Conservation (phyloP, 768 basidiomycete species). For the Agaricus sinodeliciosus region DNA sequence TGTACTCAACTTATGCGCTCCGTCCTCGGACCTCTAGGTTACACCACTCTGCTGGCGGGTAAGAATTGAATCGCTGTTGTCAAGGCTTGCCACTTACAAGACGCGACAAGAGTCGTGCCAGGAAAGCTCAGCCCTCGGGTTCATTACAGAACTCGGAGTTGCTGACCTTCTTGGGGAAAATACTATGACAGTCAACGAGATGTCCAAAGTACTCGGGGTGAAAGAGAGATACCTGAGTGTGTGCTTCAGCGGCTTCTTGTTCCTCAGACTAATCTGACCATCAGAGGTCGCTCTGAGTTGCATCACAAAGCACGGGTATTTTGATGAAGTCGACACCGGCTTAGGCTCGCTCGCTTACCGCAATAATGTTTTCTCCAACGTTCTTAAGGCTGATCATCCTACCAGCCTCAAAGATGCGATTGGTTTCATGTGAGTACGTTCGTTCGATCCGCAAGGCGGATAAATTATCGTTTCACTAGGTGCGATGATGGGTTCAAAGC, state of each 20-base stretch:
- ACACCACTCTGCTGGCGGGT: slow-evolving; percentile 3
- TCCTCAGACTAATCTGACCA: background rate
- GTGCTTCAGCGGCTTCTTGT: background rate
- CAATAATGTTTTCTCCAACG: background rate
- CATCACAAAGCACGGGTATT: slow-evolving; percentile 2
- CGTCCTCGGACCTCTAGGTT: background rate
- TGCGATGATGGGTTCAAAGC: slow-evolving; percentile 7
- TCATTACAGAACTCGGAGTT: background rate
- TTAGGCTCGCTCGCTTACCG: background rate
- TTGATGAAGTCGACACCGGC: background rate
- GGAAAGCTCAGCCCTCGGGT: slow-evolving; percentile 1
- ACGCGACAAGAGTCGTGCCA: slow-evolving; percentile 2
- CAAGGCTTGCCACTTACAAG: background rate
- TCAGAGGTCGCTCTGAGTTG: slow-evolving; percentile 4
- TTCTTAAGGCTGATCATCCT: background rate
- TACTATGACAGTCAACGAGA: background rate
- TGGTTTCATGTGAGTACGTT: slow-evolving; percentile 2
- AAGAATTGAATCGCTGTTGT: too few species aligned
- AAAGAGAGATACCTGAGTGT: background rate
- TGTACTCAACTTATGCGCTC: background rate
- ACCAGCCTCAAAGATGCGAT: slow-evolving; percentile 2
- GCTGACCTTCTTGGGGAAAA: background rate
- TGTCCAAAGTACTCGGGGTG: background rate
- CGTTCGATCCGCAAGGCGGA: too few species aligned
- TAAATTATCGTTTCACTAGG: background rate